Base-by-base conservation (phyloP, 2,329 filamentous ascomycete species). In the Aspergillus sp. region DNA sequence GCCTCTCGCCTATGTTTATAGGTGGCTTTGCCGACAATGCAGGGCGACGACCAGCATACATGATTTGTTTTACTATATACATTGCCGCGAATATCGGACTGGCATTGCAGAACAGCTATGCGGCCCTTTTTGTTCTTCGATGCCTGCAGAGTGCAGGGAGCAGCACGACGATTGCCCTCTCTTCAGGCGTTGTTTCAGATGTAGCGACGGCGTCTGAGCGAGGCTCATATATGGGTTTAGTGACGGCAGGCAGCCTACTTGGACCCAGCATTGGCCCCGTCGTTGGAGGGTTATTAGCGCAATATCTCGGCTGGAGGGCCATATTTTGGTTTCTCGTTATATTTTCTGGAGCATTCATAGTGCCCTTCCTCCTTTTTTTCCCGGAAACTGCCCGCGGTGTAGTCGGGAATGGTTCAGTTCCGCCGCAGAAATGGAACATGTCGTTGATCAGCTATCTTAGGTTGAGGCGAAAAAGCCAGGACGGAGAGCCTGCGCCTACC, bases 291-390 rank as follows among this genome's bases (percentile, higher is more conserved):
- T 50, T 86, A 1, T 62, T 88, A 27, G 75, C 75, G n/a, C 71
- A 86, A 53, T 84, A 77, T 51, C 72, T 85, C 0, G 78, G 80
- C 13, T 87, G 83, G 83, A 70, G 56, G 11, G 56, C 54, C 42
- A 79, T 85, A 43, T 86, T 86, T 57, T 86, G 82, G 82, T 85
- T 86, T 56, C 73, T 83, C 34, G 70, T 77, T 34, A 83, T 86
- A 33, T 67, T 66, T 5, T 55, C 65, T 0, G 62, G 57, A 4
- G 60, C 67, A 0, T 81, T 77, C 60, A 66, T 85, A 31, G 48
- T 83, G 2, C 72, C 75, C 0, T 78, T 81, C 44, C 55, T 72
- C 2, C 54, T 85, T 2, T 73, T 77, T 19, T 70, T 84, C 6
- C 84, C 82, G 0, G 72, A 75, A 39, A 75, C 71, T 0, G 65